phyloP scores from a whole-genome alignment of 805 yeast genomes.

The Ogataea allantospora region DNA sequence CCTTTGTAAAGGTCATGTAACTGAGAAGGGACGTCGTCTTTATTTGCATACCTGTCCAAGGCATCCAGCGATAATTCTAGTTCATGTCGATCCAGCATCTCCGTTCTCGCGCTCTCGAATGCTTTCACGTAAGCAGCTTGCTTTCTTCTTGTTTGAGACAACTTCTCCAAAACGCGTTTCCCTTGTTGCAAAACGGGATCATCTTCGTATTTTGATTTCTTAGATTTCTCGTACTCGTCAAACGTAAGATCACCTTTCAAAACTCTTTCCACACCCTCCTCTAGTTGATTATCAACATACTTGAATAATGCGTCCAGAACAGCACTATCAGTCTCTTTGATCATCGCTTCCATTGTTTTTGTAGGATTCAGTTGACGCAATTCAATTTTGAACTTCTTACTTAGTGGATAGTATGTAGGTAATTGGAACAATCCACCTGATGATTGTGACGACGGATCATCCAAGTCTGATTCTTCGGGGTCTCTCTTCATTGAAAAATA shows the following conservation, averaged over 20 bases:
- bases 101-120: constrained; percentile 21
- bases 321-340: constrained; percentile 13
- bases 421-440: constrained; percentile 11
- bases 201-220: constrained; percentile 12
- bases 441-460: background rate
- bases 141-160: constrained; percentile 8
- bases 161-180: constrained; percentile 7
- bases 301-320: constrained; percentile 15
- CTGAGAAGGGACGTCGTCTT: constrained; percentile 16
- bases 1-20: constrained; percentile 22
- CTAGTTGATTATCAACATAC: constrained; percentile 19
- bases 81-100: constrained; percentile 23
- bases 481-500: constrained; percentile 4
- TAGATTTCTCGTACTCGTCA: constrained; percentile 15
- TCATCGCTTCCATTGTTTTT: constrained; percentile 9
- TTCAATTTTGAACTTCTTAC: constrained; percentile 10
- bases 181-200: constrained; percentile 17
- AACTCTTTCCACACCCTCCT: constrained; percentile 20
- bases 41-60: constrained; percentile 24
- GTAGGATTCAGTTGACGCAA: constrained; percentile 15
- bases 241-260: constrained; percentile 11
- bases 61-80: constrained; percentile 24
- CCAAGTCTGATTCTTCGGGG: background rate
- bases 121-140: constrained; percentile 14
- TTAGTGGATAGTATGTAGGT: constrained; percentile 28